Base-by-base conservation (phyloP, 129 eudicot genomes). In the Erigeron canadensis region DNA sequence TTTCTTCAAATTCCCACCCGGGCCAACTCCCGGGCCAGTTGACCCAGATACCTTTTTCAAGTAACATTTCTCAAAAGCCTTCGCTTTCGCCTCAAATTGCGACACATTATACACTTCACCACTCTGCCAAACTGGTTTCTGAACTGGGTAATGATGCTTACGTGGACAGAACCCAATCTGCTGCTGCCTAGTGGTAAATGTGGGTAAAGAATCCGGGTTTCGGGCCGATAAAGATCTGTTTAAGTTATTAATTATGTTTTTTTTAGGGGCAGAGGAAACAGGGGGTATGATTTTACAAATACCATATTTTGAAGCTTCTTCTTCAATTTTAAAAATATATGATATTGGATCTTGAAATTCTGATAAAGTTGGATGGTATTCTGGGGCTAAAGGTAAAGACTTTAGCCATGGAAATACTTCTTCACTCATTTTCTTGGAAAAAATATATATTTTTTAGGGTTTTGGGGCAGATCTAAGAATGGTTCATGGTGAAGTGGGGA, bases 301-400 rank as follows among this genome's bases (percentile, higher is more conserved):
- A 12, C 98, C 98, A 51, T 81, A 94, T 39, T 73, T 72, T 6
- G 96, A 87, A 51, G 98, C 98, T 70, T 89, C 87, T 42, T 86
- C 79, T 51, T 94, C 97, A 75, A 94, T 94, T 78, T 94, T 94
- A 75, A 71, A 89, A 66, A 94, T 94, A 78, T 84, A 89, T 0
- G 89, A 84, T 70, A 94, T 87, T 67, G 98, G 98, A 80, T 94
- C 98, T 85, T 87, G 89, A 51, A 94, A 94, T 79, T 94, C 98
- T 39, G 81, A 79, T 51, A 87, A 64, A 50, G 91, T 85, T 70
- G 98, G 98, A 48, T 87, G 91, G 45, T 84, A 94, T 70, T 86
- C 96, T 21, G 98, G 98, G 11, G 98, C 98, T 44, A 94, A 38
- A 7, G 98, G 95, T 19, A 94, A 84, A 43, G 93, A 82, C 63